Conservation (phyloP, 805 yeast species). For the Lipomyces yamanashiensis region DNA sequence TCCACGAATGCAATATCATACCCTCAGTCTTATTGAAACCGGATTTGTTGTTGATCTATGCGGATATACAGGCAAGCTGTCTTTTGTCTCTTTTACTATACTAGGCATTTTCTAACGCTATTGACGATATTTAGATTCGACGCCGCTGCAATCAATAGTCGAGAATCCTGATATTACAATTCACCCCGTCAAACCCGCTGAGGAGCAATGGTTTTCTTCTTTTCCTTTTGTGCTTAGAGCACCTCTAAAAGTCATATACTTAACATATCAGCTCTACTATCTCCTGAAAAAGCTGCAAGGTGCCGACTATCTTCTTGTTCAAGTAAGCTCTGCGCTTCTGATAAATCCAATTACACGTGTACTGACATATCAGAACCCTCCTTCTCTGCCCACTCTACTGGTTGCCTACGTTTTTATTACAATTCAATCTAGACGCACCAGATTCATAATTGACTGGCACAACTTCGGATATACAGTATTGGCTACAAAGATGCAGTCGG, state of each 20-base stretch:
- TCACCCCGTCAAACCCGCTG: conserved; percentile 41
- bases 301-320: conserved; percentile 67
- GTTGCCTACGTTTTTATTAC: conserved; percentile 61
- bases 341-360: background rate
- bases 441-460: conserved; percentile 92
- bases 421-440: conserved; percentile 57
- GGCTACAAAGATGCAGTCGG: conserved; percentile 58
- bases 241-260: conserved; percentile 57
- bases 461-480: conserved; percentile 86
- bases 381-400: conserved; percentile 80
- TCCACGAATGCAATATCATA: conserved; percentile 93
- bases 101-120: background rate
- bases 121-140: conserved; percentile 22
- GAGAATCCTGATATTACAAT: conserved; percentile 41
- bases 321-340: conserved; percentile 7
- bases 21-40: conserved; percentile 66
- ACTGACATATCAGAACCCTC: conserved; percentile 68
- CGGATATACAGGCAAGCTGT: conserved; percentile 61
- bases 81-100: background rate
- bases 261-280: conserved; percentile 44
- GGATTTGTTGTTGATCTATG: conserved; percentile 81
- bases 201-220: conserved; percentile 29
- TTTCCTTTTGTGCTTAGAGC: conserved; percentile 66
- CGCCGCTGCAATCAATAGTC: conserved; percentile 39
- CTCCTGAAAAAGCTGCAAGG: conserved; percentile 62